Conservation (phyloP, 176 grass and related monocot species). For the Rhipidocladum racemiflorum region DNA sequence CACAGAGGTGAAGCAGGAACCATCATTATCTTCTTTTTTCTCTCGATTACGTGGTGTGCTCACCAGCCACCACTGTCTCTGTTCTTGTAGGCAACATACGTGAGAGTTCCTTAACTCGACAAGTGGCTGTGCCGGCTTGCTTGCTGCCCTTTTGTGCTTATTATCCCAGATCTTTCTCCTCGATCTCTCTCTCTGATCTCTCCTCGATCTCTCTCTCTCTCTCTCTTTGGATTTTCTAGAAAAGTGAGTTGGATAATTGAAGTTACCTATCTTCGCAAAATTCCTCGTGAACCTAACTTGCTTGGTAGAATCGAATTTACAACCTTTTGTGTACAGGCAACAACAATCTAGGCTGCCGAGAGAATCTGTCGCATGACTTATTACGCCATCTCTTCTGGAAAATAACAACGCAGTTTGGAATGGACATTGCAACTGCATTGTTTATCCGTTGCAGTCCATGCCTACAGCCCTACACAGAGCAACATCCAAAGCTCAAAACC, state of each 20-base stretch:
- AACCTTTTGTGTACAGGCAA: constrained; percentile 9
- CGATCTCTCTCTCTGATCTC: too few species aligned
- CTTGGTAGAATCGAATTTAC: background rate
- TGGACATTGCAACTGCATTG: background rate
- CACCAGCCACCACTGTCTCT: background rate
- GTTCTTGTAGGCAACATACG: background rate
- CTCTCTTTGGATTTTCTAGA: background rate
- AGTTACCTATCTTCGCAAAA: constrained; percentile 21
- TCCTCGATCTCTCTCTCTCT: too few species aligned
- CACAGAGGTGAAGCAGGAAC: background rate
- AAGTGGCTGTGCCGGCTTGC: constrained; percentile 11
- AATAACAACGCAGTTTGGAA: background rate
- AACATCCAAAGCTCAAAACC: background rate
- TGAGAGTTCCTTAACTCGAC: background rate
- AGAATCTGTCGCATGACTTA: background rate
- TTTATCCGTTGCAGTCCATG: constrained; percentile 1
- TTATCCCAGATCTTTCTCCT: background rate
- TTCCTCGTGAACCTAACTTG: constrained; percentile 24
- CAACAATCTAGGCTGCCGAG: background rate
- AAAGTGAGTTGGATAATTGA: background rate
- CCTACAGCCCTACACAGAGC: background rate
- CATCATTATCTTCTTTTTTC: background rate
- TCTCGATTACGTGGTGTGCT: constrained; percentile 13
- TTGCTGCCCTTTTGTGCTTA: background rate
- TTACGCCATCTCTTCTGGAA: background rate